Conservation (phyloP, 2,329 filamentous ascomycete species). For the Ceratocystis colombiana region DNA sequence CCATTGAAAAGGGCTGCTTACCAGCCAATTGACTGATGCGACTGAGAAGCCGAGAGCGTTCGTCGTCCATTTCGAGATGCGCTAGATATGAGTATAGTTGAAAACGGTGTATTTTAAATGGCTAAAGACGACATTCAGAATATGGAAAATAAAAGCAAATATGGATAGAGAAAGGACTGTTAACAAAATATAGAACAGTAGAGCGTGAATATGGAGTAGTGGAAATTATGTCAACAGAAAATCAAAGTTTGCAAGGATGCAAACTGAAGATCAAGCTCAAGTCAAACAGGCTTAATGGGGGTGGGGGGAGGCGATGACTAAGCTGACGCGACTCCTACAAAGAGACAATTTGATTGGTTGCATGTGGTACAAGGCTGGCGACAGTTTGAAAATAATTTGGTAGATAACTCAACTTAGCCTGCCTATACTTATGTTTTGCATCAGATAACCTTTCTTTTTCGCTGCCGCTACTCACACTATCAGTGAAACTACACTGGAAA, state of each 20-base stretch:
- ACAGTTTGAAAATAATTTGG: neutral
- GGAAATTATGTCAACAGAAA: constrained; percentile 6
- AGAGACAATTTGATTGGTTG: neutral
- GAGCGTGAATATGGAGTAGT: neutral
- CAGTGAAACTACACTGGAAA: no score
- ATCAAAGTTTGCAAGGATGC: constrained; percentile 6
- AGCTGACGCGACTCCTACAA: neutral
- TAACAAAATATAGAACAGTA: neutral
- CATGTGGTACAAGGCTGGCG: constrained; percentile 4
- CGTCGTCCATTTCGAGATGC: constrained; percentile 38
- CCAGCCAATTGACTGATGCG: constrained; percentile 45
- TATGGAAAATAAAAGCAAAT: neutral
- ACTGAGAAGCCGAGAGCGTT: constrained; percentile 42
- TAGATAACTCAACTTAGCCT: neutral
- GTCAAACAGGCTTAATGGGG: neutral
- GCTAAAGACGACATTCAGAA: neutral
- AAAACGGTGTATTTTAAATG: neutral
- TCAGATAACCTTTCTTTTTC: neutral
- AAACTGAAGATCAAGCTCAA: neutral
- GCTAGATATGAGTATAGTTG: neutral
- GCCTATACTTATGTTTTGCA: neutral
- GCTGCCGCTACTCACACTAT: neutral
- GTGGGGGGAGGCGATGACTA: neutral
- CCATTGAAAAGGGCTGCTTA: constrained; percentile 28
- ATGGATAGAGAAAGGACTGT: neutral